Evolutionary conservation across 83 land plant genomes (phyloP), one percentile per base, ranked within the genome.

Genomic region (Isoetes engelmannii): DNA sequence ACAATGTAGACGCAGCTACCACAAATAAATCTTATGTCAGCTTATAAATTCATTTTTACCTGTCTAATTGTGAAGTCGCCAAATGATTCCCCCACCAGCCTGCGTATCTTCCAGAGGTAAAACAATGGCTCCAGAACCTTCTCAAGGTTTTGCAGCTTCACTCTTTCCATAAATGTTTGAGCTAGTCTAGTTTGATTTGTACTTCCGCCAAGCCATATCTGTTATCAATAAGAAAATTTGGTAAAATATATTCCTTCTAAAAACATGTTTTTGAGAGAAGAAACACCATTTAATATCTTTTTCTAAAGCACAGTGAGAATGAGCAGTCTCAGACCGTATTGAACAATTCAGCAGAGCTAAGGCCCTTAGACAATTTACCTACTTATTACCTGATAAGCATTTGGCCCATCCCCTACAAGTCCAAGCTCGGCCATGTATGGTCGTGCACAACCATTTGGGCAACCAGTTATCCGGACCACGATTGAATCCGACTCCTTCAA

Each of bases 381-480:
- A 28, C 37, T 8, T 70, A 5, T 13, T 90, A 95, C 99, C 99
- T 95, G 97, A 69, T 95, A 95, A 71, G 94, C 86, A 77, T 91
- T 95, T 19, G 99, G 97, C 44, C 97, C 99, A 81, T 95, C 99
- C 44, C 99, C 99, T 45, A 95, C 99, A 51, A 95, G 69, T 51
- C 99, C 99, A 61, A 95, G 86, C 80, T 95, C 99, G 74, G 97
- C 99, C 99, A 95, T 95, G 69, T 95, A 95, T 4, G 99, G 99
- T 65, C 99, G 83, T 4, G 99, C 94, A 80, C 99, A 95, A 41
- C 99, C 99, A 78, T 95, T 95, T 45, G 99, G 99, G 68, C 99
- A 95, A n/a, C 99, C 99, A 66, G 99, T 95, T 19, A 95, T 56
- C 68, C 99, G 86, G 47, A 95, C 58, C 9, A 95, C 97, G 4